These are phyloP conservation scores for Lactarius akahatsu DNA, from an alignment of 768 basidiomycete species.

Conservation along the genomic window DNA sequence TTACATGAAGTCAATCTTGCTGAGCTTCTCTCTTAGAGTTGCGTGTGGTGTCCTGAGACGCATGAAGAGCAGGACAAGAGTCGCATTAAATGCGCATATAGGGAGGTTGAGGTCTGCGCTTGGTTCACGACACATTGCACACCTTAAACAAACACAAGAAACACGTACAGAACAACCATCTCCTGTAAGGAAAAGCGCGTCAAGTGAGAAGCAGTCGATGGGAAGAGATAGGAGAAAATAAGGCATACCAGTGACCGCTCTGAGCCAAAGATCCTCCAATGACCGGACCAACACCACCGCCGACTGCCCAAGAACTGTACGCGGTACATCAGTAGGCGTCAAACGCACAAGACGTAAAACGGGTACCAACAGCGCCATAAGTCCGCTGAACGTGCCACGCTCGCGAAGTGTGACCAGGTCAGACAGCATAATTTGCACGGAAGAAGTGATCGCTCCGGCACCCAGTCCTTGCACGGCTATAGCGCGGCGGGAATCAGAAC, in stretches of 20 bases:
- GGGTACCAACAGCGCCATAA: constrained; percentile 35
- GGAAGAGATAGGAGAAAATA: too few relatives aligned
- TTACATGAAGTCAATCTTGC: constrained; percentile 43
- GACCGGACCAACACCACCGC: constrained; percentile 34
- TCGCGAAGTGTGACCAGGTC: constrained; percentile 39
- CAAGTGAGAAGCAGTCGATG: background rate
- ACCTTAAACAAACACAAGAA: background rate
- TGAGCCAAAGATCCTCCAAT: constrained; percentile 35
- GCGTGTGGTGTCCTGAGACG: constrained; percentile 39
- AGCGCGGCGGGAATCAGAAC: too few relatives aligned
- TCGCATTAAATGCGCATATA: constrained; percentile 34
- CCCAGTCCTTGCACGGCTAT: constrained; percentile 35
- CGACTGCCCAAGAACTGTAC: constrained; percentile 33
- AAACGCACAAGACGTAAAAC: too few relatives aligned
- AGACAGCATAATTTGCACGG: constrained; percentile 36
- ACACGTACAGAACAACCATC: constrained; percentile 30
- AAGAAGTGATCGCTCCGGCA: constrained; percentile 34
- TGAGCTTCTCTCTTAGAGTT: constrained; percentile 36
- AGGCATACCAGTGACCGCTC: constrained; percentile 21
- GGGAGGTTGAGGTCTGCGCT: constrained; percentile 41
- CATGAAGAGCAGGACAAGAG: constrained; percentile 36
- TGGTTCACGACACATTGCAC: background rate
- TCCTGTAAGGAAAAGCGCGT: constrained; percentile 10
- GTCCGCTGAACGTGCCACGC: constrained; percentile 36
- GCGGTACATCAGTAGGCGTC: background rate